Evolutionary conservation across 352 stramenopile species (phyloP).

Genomic region (Thraustochytrium striatum): DNA sequence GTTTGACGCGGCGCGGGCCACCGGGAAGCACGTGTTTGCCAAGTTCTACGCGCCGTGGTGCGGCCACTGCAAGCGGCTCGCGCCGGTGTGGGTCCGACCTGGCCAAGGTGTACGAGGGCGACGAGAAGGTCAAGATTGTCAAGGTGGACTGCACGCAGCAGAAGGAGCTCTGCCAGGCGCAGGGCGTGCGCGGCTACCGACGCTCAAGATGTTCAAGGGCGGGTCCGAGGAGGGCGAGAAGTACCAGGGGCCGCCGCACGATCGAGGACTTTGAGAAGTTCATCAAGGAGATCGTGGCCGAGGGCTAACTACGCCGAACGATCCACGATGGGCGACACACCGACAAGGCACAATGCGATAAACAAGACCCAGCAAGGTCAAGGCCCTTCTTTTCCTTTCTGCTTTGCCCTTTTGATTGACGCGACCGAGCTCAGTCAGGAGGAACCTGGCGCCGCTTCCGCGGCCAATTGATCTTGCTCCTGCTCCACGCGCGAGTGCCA

Average conservation of each 20-base stretch:
- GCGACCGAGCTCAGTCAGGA: neutral
- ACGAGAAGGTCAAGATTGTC: conserved; percentile 47
- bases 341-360: too few relatives aligned
- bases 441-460: neutral
- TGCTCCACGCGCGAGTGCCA: conserved; percentile 66
- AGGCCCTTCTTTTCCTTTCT: too few relatives aligned
- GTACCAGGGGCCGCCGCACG: conserved; percentile 39
- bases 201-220: conserved; percentile 50
- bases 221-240: conserved; percentile 44
- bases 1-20: conserved; percentile 2
- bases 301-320: neutral
- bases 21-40: conserved; percentile 74
- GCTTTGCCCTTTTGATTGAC: too few relatives aligned
- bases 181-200: conserved; percentile 51
- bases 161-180: conserved; percentile 41
- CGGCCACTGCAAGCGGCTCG: conserved; percentile 68
- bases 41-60: conserved; percentile 85
- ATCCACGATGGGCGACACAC: neutral
- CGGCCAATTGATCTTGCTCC: neutral
- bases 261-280: conserved; percentile 49
- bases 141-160: conserved; percentile 52
- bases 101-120: conserved; percentile 27
- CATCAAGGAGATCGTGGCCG: too few relatives aligned
- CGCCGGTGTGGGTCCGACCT: conserved; percentile 69
- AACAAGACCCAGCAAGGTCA: too few relatives aligned